Conservation (phyloP, 73 alveolate genomes). For the Paramecium biaurelia region DNA sequence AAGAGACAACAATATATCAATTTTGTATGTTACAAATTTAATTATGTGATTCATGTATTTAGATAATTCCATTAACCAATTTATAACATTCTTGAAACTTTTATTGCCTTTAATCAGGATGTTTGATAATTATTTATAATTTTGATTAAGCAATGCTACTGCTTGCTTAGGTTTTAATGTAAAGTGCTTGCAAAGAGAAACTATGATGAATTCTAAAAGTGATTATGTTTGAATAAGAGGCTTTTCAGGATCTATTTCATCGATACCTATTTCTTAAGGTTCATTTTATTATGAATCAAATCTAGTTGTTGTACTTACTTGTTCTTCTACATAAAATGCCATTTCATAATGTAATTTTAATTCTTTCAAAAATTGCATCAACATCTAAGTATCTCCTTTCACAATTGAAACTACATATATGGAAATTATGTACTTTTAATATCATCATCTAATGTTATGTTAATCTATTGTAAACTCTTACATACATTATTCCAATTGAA, state of each 20-base stretch:
- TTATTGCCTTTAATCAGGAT: constrained; percentile 28
- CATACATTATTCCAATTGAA: constrained; percentile 33
- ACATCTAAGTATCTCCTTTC: constrained; percentile 36
- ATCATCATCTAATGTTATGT: constrained; percentile 19
- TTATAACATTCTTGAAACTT: background rate
- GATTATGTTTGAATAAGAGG: background rate
- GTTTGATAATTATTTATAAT: constrained; percentile 17
- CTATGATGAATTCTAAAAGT: constrained; percentile 19
- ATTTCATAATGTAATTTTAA: background rate
- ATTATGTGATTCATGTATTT: background rate
- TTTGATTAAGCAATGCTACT: background rate
- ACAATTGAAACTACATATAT: constrained; percentile 1
- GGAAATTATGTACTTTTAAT: background rate
- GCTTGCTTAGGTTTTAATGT: constrained; percentile 23
- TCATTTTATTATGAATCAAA: background rate
- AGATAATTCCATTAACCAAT: constrained; percentile 43
- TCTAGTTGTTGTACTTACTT: background rate
- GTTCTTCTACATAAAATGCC: background rate
- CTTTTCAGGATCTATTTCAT: background rate
- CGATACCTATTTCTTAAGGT: background rate
- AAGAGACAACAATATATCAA: constrained; percentile 8
- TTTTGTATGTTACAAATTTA: background rate
- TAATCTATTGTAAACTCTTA: background rate
- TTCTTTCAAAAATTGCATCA: background rate
- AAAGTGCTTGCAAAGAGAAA: background rate